Conservation (phyloP, 306 rosid genomes). For the Casuarina glauca region DNA sequence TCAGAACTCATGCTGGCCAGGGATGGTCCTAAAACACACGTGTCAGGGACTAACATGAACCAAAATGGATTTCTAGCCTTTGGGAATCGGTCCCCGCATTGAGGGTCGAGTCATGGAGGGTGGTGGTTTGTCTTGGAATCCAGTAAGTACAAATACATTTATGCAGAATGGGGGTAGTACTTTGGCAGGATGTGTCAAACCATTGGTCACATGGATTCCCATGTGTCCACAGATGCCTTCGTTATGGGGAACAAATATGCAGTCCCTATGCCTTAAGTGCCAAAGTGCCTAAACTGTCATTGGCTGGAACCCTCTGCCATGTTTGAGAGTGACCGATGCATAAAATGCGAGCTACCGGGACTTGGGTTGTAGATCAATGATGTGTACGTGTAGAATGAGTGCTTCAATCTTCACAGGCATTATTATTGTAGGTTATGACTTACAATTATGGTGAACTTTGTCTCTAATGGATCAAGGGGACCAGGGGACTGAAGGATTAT, state of each 20-base stretch:
- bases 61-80: conserved; percentile 14
- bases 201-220: conserved; percentile 40
- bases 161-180: neutral
- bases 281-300: neutral
- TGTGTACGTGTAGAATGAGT: too few species aligned
- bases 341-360: too few species aligned
- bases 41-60: conserved; percentile 12
- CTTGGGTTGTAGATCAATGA: too few species aligned
- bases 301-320: conserved; percentile 22
- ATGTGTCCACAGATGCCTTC: conserved; percentile 37
- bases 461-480: too few species aligned
- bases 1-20: conserved; percentile 10
- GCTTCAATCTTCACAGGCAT: too few species aligned
- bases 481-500: too few species aligned
- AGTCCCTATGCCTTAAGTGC: neutral
- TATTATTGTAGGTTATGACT: too few species aligned
- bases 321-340: too few species aligned
- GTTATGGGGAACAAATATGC: conserved; percentile 29
- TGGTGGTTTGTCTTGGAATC: conserved; percentile 13
- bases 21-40: conserved; percentile 23
- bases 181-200: conserved; percentile 24
- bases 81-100: conserved; percentile 47
- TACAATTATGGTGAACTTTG: too few species aligned
- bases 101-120: conserved; percentile 39
- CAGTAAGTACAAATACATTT: neutral